Evolutionary conservation across 2,329 filamentous ascomycete species (phyloP).

Genomic region (Sphaerulina musiva): DNA sequence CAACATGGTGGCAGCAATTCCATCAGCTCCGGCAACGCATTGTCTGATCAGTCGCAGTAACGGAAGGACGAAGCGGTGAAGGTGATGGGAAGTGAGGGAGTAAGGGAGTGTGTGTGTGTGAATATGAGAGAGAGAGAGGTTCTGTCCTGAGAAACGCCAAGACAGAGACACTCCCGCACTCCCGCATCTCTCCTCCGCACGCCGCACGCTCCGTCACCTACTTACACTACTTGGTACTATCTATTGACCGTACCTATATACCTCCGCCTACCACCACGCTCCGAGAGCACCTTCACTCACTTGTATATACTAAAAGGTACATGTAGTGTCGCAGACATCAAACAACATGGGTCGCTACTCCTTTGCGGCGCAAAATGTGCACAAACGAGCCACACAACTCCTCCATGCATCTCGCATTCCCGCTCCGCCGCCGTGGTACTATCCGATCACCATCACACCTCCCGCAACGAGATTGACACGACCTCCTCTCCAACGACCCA

Average conservation of each 20-base stretch:
- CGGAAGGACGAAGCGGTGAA: too few relatives aligned
- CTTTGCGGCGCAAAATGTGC: conserved; percentile 47
- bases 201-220: too few relatives aligned
- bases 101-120: too few relatives aligned
- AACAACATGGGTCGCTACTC: conserved; percentile 47
- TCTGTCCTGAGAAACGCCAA: too few relatives aligned
- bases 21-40: conserved; percentile 22
- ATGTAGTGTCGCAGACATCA: conserved; percentile 5
- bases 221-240: too few relatives aligned
- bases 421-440: conserved; percentile 50
- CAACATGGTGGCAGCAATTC: conserved; percentile 43
- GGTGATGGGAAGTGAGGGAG: too few relatives aligned
- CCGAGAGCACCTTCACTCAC: too few relatives aligned
- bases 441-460: conserved; percentile 51
- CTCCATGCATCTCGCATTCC: conserved; percentile 40
- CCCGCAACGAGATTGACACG: conserved; percentile 56
- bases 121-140: too few relatives aligned
- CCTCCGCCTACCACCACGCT: too few relatives aligned
- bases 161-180: too few relatives aligned
- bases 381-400: conserved; percentile 47
- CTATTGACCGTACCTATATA: too few relatives aligned
- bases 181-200: too few relatives aligned
- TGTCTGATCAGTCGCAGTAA: not conserved
- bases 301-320: not conserved
- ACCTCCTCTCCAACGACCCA: conserved; percentile 43